Percentiles rank a stretch among this genome's conserved stretches.
Evolutionary conservation across 805 yeast genomes (phyloP).

Genomic region (Metschnikowia similis): DNA sequence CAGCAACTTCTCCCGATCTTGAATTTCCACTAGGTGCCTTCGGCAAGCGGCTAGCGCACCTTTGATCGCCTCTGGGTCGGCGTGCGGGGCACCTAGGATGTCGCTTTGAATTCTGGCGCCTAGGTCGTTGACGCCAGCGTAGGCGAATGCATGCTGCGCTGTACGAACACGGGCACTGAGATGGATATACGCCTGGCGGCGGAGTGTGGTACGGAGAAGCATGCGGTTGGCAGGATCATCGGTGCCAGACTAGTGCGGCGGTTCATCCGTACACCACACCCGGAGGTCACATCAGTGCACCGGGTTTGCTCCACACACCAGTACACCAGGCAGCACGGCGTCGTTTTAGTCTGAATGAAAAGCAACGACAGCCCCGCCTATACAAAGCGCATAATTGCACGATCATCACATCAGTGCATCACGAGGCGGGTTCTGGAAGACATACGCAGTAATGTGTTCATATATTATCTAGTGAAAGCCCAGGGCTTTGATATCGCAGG

Average conservation of each 20-base stretch:
- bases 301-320: background rate
- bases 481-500: too few relatives aligned
- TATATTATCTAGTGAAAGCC: too few relatives aligned
- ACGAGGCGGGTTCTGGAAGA: too few relatives aligned
- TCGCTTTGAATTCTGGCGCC: conserved; percentile 7
- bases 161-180: background rate
- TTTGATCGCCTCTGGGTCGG: conserved; percentile 9
- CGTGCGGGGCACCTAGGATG: conserved; percentile 1
- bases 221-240: background rate
- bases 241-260: too few relatives aligned
- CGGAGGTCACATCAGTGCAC: background rate
- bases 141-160: conserved; percentile 8
- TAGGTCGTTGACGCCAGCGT: conserved; percentile 12
- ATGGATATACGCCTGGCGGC: background rate
- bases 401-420: background rate
- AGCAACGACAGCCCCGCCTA: too few relatives aligned
- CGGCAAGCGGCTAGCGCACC: conserved; percentile 24
- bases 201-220: background rate
- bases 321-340: too few relatives aligned
- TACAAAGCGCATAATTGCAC: too few relatives aligned
- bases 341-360: too few relatives aligned
- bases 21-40: conserved; percentile 16
- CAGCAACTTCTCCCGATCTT: conserved; percentile 23
- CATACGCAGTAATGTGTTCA: too few relatives aligned
- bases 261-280: background rate